Evolutionary conservation across 148 eudicot genomes (phyloP), one percentile per base, ranked within the genome.

Genomic region (Fagopyrum esculentum): DNA sequence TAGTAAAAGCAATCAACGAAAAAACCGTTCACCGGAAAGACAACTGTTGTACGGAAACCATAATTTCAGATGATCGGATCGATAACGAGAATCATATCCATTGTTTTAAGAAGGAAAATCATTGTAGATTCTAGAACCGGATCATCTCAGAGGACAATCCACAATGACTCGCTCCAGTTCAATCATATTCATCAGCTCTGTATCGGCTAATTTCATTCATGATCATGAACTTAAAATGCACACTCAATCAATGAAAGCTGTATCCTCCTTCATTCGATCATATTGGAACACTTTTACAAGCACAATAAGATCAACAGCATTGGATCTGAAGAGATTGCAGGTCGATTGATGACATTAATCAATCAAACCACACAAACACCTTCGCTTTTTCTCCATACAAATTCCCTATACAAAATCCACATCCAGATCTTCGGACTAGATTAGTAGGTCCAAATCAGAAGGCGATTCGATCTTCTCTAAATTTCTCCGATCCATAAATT

Each of bases 341-440:
- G 4, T n/a, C 7, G 1, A 61, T 61, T 61, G 68, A 29, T 61
- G 4, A 2, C 17, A 17, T 22, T 6, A 5, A 66, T 66, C 71
- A 40, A 66, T 13, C 45, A 43, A 35, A 66, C 8, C 46, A 66
- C 47, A 66, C 43, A 66, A 66, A 40, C 16, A 15, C 71, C 69
- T 35, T 64, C 30, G 13, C 69, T 64, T 35, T 4, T 63, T 60
- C 40, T 35, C 40, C 40, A 35, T 60, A 60, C 40, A 35, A 49
- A 11, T 9, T 66, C 47, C 19, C 13, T 40, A 4, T 15, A 5
- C 71, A 66, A 16, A 43, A 12, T 66, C 6, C 71, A 40, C 13
- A 40, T 66, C 71, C 71, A 66, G 71, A 66, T 66, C 71, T 66
- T 66, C 71, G 15, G 68, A 60, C 68, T 7, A 9, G 43, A 60